phyloP scores from a whole-genome alignment of 2,329 filamentous ascomycete genomes.

The Hortaea sp. region DNA sequence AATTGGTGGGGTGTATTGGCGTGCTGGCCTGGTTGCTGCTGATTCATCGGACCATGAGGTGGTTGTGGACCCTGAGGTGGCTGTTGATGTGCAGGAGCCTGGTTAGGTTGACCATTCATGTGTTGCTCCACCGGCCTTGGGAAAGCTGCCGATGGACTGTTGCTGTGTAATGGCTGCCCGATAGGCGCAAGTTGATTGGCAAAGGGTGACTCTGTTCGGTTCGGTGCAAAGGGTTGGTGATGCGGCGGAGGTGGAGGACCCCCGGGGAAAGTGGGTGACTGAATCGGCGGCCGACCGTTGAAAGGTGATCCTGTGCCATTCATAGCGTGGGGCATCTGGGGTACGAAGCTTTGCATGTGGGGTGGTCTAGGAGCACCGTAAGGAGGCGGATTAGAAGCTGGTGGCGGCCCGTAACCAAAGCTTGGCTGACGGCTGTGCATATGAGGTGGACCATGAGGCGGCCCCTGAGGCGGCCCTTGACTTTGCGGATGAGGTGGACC shows the following conservation, averaged over 20 bases:
- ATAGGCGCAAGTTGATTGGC: constrained; percentile 12
- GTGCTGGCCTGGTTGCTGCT: not conserved
- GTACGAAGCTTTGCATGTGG: constrained; percentile 9
- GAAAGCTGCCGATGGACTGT: constrained; percentile 1
- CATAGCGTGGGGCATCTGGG: constrained; percentile 14
- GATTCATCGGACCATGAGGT: too few species aligned
- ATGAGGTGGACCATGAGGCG: constrained; percentile 6
- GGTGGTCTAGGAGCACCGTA: constrained; percentile 5
- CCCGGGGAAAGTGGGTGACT: constrained; percentile 27
- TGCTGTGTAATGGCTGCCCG: constrained; percentile 21
- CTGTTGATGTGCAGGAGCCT: constrained; percentile 9
- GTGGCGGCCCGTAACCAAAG: constrained; percentile 11
- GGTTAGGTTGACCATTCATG: not conserved
- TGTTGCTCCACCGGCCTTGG: constrained; percentile 6
- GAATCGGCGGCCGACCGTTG: constrained; percentile 18
- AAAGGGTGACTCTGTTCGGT: constrained; percentile 14
- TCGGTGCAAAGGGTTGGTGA: constrained; percentile 6
- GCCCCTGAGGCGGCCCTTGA: not conserved
- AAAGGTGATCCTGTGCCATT: constrained; percentile 29
- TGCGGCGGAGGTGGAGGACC: constrained; percentile 20
- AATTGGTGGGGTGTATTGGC: not conserved
- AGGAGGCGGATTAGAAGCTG: constrained; percentile 7
- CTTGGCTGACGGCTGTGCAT: constrained; percentile 17
- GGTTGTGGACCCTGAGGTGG: constrained; percentile 7
- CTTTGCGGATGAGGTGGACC: constrained; percentile 3